Evolutionary conservation across 139 green algal species (phyloP).

Genomic region (Chlorella sp.): DNA sequence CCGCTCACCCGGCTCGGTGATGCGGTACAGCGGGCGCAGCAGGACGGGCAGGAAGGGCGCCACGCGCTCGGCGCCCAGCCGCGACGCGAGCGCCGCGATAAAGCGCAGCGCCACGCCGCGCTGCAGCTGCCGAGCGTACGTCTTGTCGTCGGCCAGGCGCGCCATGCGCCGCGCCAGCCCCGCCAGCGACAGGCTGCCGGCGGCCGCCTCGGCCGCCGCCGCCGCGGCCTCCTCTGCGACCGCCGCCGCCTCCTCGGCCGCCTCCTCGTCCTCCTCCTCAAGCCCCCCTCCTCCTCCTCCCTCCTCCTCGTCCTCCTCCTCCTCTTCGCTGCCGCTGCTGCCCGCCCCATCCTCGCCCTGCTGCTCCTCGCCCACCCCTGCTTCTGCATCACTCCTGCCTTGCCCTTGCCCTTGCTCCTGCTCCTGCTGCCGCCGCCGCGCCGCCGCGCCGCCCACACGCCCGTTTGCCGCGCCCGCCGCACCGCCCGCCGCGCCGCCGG

Average conservation of each 20-base stretch:
- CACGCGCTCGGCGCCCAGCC: constrained; percentile 52
- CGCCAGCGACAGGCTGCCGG: constrained; percentile 53
- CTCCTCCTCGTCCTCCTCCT: constrained; percentile 24
- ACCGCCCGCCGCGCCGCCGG: neutral
- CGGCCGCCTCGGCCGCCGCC: constrained; percentile 2
- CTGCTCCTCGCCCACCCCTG: constrained; percentile 29
- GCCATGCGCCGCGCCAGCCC: constrained; percentile 73
- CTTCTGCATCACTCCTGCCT: neutral
- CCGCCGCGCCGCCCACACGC: constrained; percentile 28
- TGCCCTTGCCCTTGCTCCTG: constrained; percentile 10
- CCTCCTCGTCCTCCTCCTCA: constrained; percentile 36
- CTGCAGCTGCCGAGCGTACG: constrained; percentile 46
- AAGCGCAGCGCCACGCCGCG: constrained; percentile 74
- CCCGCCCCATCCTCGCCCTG: constrained; percentile 23
- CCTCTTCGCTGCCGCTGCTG: constrained; percentile 37
- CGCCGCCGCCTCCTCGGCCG: constrained; percentile 1
- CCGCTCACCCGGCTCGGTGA: constrained; percentile 58
- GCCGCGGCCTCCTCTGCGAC: constrained; percentile 20
- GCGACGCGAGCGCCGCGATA: constrained; percentile 64
- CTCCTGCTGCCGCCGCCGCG: neutral
- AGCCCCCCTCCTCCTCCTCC: constrained; percentile 27
- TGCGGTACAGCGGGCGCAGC: constrained; percentile 78
- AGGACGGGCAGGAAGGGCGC: constrained; percentile 67
- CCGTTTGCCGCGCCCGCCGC: constrained; percentile 7
- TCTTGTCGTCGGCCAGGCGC: constrained; percentile 66